Evolutionary conservation across 768 basidiomycete genomes (phyloP).

Genomic region (Termitomyces heimii): DNA sequence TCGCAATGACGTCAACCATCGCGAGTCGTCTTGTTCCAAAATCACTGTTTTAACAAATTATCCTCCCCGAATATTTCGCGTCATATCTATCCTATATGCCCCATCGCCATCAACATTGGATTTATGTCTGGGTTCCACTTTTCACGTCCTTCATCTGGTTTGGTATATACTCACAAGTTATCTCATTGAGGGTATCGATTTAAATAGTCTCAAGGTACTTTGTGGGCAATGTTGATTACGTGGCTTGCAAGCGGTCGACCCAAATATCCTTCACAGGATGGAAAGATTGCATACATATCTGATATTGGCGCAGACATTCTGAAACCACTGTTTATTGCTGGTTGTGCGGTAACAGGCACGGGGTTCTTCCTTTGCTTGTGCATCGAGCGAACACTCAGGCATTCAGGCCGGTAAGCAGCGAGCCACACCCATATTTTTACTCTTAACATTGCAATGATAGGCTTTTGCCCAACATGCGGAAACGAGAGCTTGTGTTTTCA

Average conservation of each 20-base stretch:
- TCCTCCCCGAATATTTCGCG: background rate
- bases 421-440: background rate
- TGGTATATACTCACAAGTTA: slow-evolving; percentile 22
- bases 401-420: slow-evolving; percentile 47
- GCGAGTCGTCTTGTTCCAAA: background rate
- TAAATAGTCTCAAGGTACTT: slow-evolving; percentile 32
- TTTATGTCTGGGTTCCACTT: slow-evolving; percentile 60
- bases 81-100: slow-evolving; percentile 15
- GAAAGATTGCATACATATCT: slow-evolving; percentile 66
- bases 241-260: slow-evolving; percentile 67
- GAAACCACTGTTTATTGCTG: slow-evolving; percentile 71
- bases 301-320: slow-evolving; percentile 70
- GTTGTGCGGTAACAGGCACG: slow-evolving; percentile 56
- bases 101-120: slow-evolving; percentile 39
- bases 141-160: slow-evolving; percentile 64
- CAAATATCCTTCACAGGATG: slow-evolving; percentile 49
- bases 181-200: background rate
- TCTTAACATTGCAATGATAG: slow-evolving; percentile 23
- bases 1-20: background rate
- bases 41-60: background rate
- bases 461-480: slow-evolving; percentile 54
- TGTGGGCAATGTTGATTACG: slow-evolving; percentile 65
- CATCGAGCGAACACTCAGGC: slow-evolving; percentile 59
- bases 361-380: slow-evolving; percentile 56
- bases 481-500: slow-evolving; percentile 48